Percentiles rank a stretch among this genome's conserved stretches.
Evolutionary conservation across 257 asterid species (phyloP).

Genomic region (Solanum paucissectum): DNA sequence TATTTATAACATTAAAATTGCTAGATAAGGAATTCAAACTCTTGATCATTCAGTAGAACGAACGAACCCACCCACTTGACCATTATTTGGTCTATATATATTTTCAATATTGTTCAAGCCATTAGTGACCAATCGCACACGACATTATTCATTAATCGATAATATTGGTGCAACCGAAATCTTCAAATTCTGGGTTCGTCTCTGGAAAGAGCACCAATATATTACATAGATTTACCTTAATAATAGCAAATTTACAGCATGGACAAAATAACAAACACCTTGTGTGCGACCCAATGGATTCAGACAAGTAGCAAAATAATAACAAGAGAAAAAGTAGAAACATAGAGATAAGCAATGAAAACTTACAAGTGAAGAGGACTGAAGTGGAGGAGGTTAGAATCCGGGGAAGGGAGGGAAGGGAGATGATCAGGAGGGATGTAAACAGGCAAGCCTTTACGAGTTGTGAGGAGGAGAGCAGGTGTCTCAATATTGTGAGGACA

Average conservation of each 20-base stretch:
- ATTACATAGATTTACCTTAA: background rate
- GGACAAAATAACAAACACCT: conserved; percentile 17
- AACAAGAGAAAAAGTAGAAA: background rate
- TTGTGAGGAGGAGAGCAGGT: conserved; percentile 73
- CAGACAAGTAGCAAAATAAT: background rate
- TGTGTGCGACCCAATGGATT: background rate
- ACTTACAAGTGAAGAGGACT: conserved; percentile 82
- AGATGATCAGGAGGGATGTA: conserved; percentile 89
- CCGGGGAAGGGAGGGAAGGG: conserved; percentile 66
- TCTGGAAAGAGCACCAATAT: background rate
- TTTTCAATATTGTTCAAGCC: too few species aligned
- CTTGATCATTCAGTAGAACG: too few species aligned
- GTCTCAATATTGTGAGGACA: conserved; percentile 44
- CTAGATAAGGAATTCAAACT: too few species aligned
- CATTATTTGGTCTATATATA: too few species aligned
- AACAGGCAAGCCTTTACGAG: conserved; percentile 82
- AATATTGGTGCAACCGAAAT: too few species aligned
- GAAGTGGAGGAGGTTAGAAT: conserved; percentile 63
- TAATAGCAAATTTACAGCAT: background rate
- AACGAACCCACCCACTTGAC: too few species aligned
- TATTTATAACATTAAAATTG: too few species aligned
- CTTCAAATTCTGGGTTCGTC: too few species aligned
- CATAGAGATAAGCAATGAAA: background rate
- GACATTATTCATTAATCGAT: too few species aligned
- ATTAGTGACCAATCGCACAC: too few species aligned